Conservation (phyloP, 768 basidiomycete species). For the Gloeopeniophorella convolvens region DNA sequence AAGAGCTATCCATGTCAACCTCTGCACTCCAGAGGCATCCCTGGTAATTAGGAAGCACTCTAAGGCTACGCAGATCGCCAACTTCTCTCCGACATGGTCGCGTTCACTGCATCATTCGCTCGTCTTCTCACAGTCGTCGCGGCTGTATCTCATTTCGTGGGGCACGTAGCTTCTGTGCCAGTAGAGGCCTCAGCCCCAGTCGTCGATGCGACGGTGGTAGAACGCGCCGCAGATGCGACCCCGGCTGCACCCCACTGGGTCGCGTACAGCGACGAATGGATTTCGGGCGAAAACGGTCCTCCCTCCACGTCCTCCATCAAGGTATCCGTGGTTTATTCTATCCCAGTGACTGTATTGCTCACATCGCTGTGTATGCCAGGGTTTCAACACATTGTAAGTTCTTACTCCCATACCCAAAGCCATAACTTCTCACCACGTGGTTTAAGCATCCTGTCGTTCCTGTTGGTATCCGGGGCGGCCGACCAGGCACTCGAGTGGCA, state of each 20-base stretch:
- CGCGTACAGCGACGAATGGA: constrained; percentile 33
- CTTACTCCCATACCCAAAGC: no score
- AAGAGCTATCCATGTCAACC: background rate
- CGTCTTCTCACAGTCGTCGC: background rate
- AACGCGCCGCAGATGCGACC: constrained; percentile 3
- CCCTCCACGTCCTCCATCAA: constrained; percentile 29
- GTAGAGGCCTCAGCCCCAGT: background rate
- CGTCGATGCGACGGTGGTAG: background rate
- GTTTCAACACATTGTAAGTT: constrained; percentile 33
- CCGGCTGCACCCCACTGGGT: constrained; percentile 35
- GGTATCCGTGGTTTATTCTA: constrained; percentile 21
- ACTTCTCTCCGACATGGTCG: no score
- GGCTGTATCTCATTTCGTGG: background rate
- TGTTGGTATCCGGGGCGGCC: constrained; percentile 34
- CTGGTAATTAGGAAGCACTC: background rate
- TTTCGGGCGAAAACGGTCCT: constrained; percentile 35
- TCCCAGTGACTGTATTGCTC: background rate
- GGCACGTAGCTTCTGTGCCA: background rate
- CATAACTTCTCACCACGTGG: background rate
- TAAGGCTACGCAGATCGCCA: no score
- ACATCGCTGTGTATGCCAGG: constrained; percentile 21
- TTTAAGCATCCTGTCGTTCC: constrained; percentile 36
- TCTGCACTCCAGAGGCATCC: background rate
- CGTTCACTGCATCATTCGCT: background rate
- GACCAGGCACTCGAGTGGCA: constrained; percentile 45